Percentiles rank a stretch among this genome's conserved stretches.
Conservation (phyloP, 225 moss, liverwort and hornwort genomes). For the Pseudisothecium myosuroides region DNA sequence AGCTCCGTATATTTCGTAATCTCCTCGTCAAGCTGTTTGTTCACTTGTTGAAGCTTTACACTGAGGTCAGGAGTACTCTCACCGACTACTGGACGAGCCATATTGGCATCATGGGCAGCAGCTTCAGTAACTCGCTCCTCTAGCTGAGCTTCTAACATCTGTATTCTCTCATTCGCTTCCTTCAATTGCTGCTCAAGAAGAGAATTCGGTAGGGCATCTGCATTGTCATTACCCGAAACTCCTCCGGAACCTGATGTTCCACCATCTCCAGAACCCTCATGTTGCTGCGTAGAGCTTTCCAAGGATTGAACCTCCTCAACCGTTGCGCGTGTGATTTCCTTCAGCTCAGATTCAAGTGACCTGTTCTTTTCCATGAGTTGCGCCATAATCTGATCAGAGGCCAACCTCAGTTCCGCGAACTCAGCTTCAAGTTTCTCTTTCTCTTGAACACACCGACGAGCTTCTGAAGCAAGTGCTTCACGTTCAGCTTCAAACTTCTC, state of each 20-base stretch:
- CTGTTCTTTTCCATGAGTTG: slow-evolving; percentile 29
- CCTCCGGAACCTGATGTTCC: not conserved
- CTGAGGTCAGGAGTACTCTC: slow-evolving; percentile 13
- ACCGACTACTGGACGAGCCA: slow-evolving; percentile 14
- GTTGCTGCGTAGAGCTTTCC: not conserved
- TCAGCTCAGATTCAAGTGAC: slow-evolving; percentile 24
- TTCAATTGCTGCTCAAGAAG: slow-evolving; percentile 34
- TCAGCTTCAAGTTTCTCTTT: slow-evolving; percentile 28
- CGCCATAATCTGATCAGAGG: slow-evolving; percentile 18
- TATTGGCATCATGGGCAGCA: slow-evolving; percentile 29
- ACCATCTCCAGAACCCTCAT: not conserved
- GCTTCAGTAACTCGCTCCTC: slow-evolving; percentile 37
- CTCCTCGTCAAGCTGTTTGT: slow-evolving; percentile 49
- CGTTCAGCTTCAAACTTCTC: slow-evolving; percentile 21
- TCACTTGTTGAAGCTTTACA: slow-evolving; percentile 23
- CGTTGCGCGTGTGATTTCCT: slow-evolving; percentile 6
- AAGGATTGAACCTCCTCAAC: slow-evolving; percentile 7
- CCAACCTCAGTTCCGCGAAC: slow-evolving; percentile 7
- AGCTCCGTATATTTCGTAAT: slow-evolving; percentile 71
- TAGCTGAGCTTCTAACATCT: slow-evolving; percentile 19
- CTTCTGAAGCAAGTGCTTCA: slow-evolving; percentile 17
- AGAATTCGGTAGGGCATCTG: not conserved
- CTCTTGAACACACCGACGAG: slow-evolving; percentile 10
- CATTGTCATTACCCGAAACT: not conserved
- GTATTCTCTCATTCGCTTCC: slow-evolving; percentile 22